Conservation (phyloP, 768 basidiomycete genomes). For the Rhodotorula paludigena region DNA sequence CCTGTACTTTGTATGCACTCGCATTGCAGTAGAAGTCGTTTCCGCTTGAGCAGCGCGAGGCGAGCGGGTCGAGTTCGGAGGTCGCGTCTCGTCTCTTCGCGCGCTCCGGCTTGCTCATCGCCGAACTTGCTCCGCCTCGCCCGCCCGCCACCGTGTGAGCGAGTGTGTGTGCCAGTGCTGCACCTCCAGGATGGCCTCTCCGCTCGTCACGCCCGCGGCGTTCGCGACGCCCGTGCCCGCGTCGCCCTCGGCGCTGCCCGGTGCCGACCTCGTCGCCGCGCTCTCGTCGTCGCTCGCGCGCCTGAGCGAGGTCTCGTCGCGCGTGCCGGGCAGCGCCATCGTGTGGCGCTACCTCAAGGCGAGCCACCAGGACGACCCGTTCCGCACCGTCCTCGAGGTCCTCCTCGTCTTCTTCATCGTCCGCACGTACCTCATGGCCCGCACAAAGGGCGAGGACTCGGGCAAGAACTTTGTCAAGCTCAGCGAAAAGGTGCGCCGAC, state of each 20-base stretch:
- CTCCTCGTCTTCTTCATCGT: conserved; percentile 82
- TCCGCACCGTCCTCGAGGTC: conserved; percentile 80
- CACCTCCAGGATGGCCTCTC: not conserved
- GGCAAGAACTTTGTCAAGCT: conserved; percentile 88
- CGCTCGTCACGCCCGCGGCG: not conserved
- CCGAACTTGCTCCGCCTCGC: not conserved
- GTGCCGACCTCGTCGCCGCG: conserved; percentile 51
- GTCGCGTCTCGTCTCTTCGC: not conserved
- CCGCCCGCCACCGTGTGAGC: not conserved
- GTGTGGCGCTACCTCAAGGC: conserved; percentile 58
- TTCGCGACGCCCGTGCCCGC: not conserved
- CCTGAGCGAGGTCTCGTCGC: conserved; percentile 24
- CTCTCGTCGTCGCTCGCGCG: conserved; percentile 17
- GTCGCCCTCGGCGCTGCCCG: not conserved
- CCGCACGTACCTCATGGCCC: conserved; percentile 78
- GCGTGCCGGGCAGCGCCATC: conserved; percentile 49
- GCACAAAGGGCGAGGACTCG: conserved; percentile 77
- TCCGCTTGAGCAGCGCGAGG: not conserved
- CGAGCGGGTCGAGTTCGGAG: not conserved
- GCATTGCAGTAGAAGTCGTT: not conserved
- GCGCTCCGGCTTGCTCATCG: not conserved
- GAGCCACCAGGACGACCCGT: conserved; percentile 93
- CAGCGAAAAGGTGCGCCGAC: conserved; percentile 66
- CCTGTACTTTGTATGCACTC: not conserved
- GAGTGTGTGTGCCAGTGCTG: too few relatives aligned